These are phyloP conservation scores for Homolaphlyctis polyrhiza DNA, from an alignment of 371 early-diverging fungal genomes.

Conservation along the genomic window DNA sequence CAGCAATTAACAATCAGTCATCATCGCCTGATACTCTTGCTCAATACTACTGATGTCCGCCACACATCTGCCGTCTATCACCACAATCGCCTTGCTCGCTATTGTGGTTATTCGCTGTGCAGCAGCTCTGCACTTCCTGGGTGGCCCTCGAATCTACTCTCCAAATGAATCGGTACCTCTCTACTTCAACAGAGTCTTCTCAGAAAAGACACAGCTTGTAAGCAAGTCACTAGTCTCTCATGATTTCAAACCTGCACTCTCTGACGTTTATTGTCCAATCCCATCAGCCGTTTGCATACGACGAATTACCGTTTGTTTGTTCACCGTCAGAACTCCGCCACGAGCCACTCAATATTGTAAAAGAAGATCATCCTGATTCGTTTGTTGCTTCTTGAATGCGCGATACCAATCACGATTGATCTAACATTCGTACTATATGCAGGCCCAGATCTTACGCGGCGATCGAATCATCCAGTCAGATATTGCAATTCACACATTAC, in stretches of 20 bases:
- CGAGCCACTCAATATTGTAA: neutral
- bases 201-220: neutral
- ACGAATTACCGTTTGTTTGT: slow-evolving; percentile 3
- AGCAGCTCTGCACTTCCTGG: too few species aligned
- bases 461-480: neutral
- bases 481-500: neutral
- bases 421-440: too few species aligned
- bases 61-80: neutral
- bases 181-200: slow-evolving; percentile 5
- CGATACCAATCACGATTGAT: neutral
- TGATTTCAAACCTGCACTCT: neutral
- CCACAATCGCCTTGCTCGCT: too few species aligned
- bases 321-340: neutral
- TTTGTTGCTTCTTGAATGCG: too few species aligned
- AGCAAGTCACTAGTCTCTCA: neutral
- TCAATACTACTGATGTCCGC: neutral
- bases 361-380: too few species aligned
- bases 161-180: neutral
- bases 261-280: neutral
- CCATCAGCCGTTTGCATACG: neutral
- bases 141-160: neutral
- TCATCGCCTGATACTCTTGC: neutral
- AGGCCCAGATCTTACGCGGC: neutral
- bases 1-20: neutral
- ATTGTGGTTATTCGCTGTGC: too few species aligned